These are phyloP conservation scores for Teratosphaeria gauchensis DNA, from an alignment of 2,329 filamentous ascomycete genomes.

Conservation along the genomic window DNA sequence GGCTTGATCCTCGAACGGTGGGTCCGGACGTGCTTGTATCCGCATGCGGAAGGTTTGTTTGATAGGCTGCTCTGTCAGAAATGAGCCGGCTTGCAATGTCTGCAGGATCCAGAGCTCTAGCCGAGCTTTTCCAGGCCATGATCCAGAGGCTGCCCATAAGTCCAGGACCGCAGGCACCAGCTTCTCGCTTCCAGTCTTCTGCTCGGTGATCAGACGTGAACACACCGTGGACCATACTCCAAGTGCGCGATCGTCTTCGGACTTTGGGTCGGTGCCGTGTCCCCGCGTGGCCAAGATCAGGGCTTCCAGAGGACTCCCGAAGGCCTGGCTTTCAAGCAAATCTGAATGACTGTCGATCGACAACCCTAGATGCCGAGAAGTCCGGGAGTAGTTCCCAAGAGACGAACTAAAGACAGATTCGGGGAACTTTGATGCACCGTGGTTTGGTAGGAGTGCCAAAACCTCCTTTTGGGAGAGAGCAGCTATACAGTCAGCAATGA, in stretches of 20 bases:
- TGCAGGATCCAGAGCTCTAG: conserved; percentile 95
- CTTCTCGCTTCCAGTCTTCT: conserved; percentile 65
- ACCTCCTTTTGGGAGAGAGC: conserved; percentile 68
- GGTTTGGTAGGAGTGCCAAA: conserved; percentile 64
- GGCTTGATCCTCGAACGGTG: conserved; percentile 63
- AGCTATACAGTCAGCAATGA: conserved; percentile 72
- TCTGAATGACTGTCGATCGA: conserved; percentile 20
- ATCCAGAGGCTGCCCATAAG: conserved; percentile 74
- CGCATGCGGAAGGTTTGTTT: conserved; percentile 60
- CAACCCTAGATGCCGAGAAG: conserved; percentile 18
- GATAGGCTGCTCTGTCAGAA: conserved; percentile 76
- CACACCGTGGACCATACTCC: conserved; percentile 84
- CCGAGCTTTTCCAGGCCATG: conserved; percentile 82
- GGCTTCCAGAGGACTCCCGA: conserved; percentile 15
- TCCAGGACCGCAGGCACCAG: conserved; percentile 78
- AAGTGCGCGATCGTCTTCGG: conserved; percentile 66
- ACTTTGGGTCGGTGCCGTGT: conserved; percentile 19
- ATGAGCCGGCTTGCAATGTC: conserved; percentile 83
- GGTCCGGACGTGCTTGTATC: conserved; percentile 62
- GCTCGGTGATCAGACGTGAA: conserved; percentile 69
- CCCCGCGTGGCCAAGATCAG: conserved; percentile 33
- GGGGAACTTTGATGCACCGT: conserved; percentile 68
- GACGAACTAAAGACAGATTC: conserved; percentile 67
- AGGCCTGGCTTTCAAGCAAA: conserved; percentile 13
- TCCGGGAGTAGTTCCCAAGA: conserved; percentile 38